These are phyloP conservation scores for Botryosphaeria dothidea DNA, from an alignment of 2,329 filamentous ascomycete genomes.

Conservation along the genomic window DNA sequence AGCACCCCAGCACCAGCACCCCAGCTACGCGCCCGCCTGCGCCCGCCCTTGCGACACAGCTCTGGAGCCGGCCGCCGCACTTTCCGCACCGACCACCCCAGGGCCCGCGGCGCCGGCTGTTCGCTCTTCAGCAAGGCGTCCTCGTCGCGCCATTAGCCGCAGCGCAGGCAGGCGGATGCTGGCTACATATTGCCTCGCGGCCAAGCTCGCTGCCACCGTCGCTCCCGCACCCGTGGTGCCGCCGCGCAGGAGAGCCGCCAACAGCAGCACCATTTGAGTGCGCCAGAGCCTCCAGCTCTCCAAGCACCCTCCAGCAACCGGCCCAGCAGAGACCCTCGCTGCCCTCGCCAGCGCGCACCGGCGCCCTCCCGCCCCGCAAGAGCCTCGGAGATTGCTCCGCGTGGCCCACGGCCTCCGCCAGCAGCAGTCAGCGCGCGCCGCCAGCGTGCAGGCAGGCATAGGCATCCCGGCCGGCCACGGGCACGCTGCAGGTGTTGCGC, in stretches of 20 bases:
- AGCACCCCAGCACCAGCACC: neutral
- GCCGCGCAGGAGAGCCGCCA: constrained; percentile 12
- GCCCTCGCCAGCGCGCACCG: neutral
- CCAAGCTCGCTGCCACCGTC: constrained; percentile 9
- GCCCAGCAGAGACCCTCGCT: neutral
- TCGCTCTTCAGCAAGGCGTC: constrained; percentile 9
- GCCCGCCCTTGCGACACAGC: constrained; percentile 13
- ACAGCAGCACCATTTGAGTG: constrained; percentile 9
- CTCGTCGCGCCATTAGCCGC: constrained; percentile 12
- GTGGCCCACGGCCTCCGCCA: neutral
- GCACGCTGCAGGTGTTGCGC: constrained; percentile 14
- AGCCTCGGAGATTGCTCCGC: constrained; percentile 15
- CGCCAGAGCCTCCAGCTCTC: neutral
- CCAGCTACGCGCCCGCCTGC: neutral
- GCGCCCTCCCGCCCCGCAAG: neutral
- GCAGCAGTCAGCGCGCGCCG: neutral
- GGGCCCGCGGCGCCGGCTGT: constrained; percentile 12
- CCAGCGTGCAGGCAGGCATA: constrained; percentile 3
- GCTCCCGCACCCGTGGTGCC: constrained; percentile 13
- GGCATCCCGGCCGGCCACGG: constrained; percentile 11
- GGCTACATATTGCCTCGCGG: constrained; percentile 16
- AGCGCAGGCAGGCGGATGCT: constrained; percentile 16
- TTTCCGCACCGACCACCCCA: constrained; percentile 5
- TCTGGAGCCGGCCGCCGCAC: constrained; percentile 9
- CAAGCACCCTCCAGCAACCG: neutral